phyloP scores from a whole-genome alignment of 192 early-diverging fungal genomes.

The Dimargaris xerosporica region DNA sequence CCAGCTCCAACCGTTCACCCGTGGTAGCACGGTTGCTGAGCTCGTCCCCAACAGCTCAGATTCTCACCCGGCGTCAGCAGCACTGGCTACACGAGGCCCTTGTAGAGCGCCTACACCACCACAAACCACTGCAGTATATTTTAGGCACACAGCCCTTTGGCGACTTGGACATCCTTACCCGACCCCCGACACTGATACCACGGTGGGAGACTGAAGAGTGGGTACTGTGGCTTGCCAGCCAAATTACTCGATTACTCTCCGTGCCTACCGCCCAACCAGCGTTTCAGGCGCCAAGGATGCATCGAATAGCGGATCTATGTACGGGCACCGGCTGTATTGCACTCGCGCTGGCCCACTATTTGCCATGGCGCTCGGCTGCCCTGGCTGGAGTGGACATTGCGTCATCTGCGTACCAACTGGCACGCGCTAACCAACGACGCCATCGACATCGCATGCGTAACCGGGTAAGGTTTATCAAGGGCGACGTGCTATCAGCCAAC shows the following conservation, averaged over 20 bases:
- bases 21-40: background rate
- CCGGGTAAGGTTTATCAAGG: slow-evolving; percentile 27
- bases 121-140: slow-evolving; percentile 89
- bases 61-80: background rate
- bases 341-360: slow-evolving; percentile 44
- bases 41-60: background rate
- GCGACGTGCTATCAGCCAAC: slow-evolving; percentile 26
- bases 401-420: slow-evolving; percentile 41
- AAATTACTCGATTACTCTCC: slow-evolving; percentile 23
- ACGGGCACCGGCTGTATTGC: slow-evolving; percentile 78
- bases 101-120: slow-evolving; percentile 33
- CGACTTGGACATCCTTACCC: slow-evolving; percentile 47
- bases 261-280: background rate
- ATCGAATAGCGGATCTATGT: slow-evolving; percentile 73
- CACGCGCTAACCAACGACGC: slow-evolving; percentile 30
- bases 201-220: slow-evolving; percentile 94
- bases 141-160: slow-evolving; percentile 78
- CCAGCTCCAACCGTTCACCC: background rate
- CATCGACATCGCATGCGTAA: slow-evolving; percentile 19
- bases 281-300: slow-evolving; percentile 11
- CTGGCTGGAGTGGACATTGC: slow-evolving; percentile 54
- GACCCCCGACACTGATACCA: slow-evolving; percentile 73
- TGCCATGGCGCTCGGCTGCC: slow-evolving; percentile 25
- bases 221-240: slow-evolving; percentile 38
- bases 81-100: slow-evolving; percentile 34